Percentiles rank a stretch among this genome's conserved stretches.
phyloP scores from a whole-genome alignment of 352 stramenopile genomes.

The Blastocystis sp. region DNA sequence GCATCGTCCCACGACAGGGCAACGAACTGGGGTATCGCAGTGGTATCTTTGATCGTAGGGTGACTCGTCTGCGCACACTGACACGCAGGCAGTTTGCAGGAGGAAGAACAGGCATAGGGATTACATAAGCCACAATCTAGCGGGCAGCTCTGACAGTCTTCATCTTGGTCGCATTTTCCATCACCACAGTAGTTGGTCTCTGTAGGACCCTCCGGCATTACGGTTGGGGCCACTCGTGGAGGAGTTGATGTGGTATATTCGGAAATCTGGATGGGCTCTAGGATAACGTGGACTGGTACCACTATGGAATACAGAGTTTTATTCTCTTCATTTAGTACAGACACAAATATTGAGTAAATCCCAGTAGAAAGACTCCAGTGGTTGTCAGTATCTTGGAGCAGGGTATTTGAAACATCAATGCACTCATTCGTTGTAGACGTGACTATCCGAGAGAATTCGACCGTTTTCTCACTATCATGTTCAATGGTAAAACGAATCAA shows the following conservation, averaged over 20 bases:
- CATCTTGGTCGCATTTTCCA: not conserved
- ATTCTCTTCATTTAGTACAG: not conserved
- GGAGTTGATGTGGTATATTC: not conserved
- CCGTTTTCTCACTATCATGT: not conserved
- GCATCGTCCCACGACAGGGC: slow-evolving; percentile 43
- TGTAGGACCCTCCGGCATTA: not conserved
- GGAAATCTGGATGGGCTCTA: not conserved
- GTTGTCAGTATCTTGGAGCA: not conserved
- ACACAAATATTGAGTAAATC: not conserved
- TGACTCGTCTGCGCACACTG: not conserved
- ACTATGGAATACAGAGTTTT: not conserved
- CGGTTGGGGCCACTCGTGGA: slow-evolving; percentile 6
- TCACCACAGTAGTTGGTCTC: slow-evolving; percentile 8
- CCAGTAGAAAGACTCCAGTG: not conserved
- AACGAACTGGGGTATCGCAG: slow-evolving; percentile 13
- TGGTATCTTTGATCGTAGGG: not conserved
- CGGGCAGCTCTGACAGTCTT: not conserved
- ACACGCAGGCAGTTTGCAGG: not conserved
- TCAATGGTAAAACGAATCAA: not conserved
- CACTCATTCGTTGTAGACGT: not conserved
- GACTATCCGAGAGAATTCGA: not conserved
- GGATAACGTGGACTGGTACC: not conserved
- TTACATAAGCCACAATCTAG: slow-evolving; percentile 17
- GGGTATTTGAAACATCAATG: not conserved
- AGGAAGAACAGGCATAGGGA: not conserved